Base-by-base conservation (phyloP, 345 rosid species). In the Salix purpurea region DNA sequence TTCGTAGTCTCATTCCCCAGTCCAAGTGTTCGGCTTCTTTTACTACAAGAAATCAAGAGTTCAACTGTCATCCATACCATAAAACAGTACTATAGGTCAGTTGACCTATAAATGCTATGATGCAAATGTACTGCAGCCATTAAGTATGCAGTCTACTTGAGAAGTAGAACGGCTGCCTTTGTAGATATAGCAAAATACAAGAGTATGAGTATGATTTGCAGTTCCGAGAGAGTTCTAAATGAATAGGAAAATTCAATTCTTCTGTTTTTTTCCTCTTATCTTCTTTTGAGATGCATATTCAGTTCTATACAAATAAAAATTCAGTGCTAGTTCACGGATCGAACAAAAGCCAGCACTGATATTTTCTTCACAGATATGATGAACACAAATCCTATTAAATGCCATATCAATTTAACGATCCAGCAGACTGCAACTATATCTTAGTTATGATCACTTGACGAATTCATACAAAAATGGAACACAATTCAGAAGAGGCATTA, bases 21-120 rank as follows among this genome's bases (percentile, higher is more conserved):
- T 92, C 88, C 87, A 96, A 85, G 79, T 91, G 98, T 82, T 96
- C 98, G 12, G 89, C 80, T 82, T 89, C 97, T 84, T 87, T 86
- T 80, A 89, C 99, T 96, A 89, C 83, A 87, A 65, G 74, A 80
- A 71, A 76, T 70, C 14, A 76, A 50, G 2, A 58, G 37, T 26
- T 77, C 46, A 50, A 46, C 11, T 16, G 60, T 65, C 52, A 69
- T 65, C 64, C 50, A 42, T 46, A 65, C 61, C 48, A 67, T 62
- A 7, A 71, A 71, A 21, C 23, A 12, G 24, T 62, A 15, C 13
- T 44, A 52, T 67, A 28, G 62, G 62, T 70, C 72, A 56, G 30
- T 60, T 50, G 50, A 15, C 54, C 0, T 21, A 58, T 6, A 54
- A 23, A 36, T 3, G 46, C 36, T 60, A 37, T 34, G 44, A 37